Conservation (phyloP, 768 basidiomycete species). For the Tulasnella sp. region DNA sequence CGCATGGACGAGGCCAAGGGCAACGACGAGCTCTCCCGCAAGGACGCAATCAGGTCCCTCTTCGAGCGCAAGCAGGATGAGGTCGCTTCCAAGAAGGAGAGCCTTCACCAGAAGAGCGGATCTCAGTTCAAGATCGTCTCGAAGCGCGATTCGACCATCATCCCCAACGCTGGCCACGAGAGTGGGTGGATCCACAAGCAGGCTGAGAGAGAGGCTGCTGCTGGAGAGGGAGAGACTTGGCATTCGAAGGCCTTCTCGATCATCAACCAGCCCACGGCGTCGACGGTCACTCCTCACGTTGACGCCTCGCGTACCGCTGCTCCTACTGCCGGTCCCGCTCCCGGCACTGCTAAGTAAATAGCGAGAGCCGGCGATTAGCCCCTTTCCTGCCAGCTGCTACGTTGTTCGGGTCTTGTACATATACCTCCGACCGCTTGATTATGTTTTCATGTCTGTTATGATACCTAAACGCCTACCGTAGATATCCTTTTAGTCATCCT, state of each 20-base stretch:
- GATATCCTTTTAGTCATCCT: too few relatives aligned
- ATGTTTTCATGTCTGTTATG: too few relatives aligned
- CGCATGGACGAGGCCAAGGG: conserved; percentile 67
- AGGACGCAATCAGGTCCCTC: conserved; percentile 64
- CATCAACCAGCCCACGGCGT: conserved; percentile 4
- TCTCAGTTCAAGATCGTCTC: conserved; percentile 84
- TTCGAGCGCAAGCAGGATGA: conserved; percentile 64
- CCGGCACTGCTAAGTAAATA: too few relatives aligned
- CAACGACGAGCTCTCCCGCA: conserved; percentile 49
- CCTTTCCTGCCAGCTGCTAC: too few relatives aligned
- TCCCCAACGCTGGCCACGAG: conserved; percentile 66
- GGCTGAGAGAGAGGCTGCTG: conserved; percentile 52
- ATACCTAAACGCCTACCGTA: too few relatives aligned
- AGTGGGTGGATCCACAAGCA: conserved; percentile 71
- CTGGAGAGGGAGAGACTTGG: conserved; percentile 55
- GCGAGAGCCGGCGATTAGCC: too few relatives aligned
- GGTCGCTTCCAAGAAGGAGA: conserved; percentile 48
- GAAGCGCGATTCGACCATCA: conserved; percentile 65
- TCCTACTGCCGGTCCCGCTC: too few relatives aligned
- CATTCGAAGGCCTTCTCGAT: conserved; percentile 50
- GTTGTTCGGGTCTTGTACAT: too few relatives aligned
- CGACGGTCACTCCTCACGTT: conserved; percentile 21
- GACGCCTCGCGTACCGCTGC: conserved; percentile 8
- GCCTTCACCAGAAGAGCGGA: conserved; percentile 46
- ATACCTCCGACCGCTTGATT: too few relatives aligned